Percentiles rank a stretch among this genome's conserved stretches.
Conservation (phyloP, 202 grass and related monocot species). For the Dendrocalamus latiflorus region DNA sequence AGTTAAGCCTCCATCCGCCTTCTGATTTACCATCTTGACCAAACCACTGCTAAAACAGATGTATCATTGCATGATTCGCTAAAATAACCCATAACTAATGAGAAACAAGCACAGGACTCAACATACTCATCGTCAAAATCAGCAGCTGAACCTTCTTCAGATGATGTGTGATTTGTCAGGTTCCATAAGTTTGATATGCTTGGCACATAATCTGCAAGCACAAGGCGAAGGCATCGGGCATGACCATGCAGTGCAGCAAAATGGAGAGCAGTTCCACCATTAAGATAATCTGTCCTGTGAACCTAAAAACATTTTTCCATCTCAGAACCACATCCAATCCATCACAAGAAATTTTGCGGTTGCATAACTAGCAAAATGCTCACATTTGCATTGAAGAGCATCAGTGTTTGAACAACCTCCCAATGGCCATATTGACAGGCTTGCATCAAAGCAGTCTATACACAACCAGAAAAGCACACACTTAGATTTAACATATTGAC, state of each 20-base stretch:
- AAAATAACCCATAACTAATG: background rate
- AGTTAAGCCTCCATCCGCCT: constrained; percentile 84
- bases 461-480: background rate
- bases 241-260: constrained; percentile 82
- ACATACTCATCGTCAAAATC: constrained; percentile 46
- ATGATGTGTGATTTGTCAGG: constrained; percentile 28
- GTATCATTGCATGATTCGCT: constrained; percentile 12
- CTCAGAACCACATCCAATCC: constrained; percentile 17
- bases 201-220: constrained; percentile 74
- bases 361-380: background rate
- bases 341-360: background rate
- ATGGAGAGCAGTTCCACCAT: constrained; percentile 74
- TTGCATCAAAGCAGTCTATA: constrained; percentile 91
- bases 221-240: constrained; percentile 73
- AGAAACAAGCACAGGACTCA: background rate
- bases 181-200: constrained; percentile 53
- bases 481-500: background rate
- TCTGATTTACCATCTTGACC: constrained; percentile 70
- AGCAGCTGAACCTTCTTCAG: constrained; percentile 38
- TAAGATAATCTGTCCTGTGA: constrained; percentile 79
- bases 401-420: constrained; percentile 94
- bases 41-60: constrained; percentile 49
- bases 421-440: constrained; percentile 93
- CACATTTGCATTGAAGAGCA: constrained; percentile 92
- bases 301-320: constrained; percentile 28